Evolutionary conservation across 495 filamentous ascomycete species (phyloP), one percentile per base, ranked within the genome.

Genomic region (Penicillium mononematosum): DNA sequence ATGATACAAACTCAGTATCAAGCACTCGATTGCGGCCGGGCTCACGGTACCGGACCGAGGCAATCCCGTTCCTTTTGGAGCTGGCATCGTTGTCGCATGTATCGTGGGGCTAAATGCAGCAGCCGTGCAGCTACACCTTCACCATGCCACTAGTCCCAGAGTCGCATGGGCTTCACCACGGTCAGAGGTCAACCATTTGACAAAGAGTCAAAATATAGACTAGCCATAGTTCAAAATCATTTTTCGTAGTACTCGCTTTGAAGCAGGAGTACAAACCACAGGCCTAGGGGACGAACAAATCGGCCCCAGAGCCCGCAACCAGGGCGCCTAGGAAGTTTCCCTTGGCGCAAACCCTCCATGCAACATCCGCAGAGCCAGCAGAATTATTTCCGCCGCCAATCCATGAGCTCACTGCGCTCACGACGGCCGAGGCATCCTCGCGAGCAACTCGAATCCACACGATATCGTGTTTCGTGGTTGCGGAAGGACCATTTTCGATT

Each of bases 361-460:
- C 80, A 11, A 84, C 74, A 54, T 63, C 71, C 2, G 63, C 64
- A 27, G 61, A 65, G 19, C 68, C 62, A n/a, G 60, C 62, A 17
- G 70, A 69, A 50, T 73, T 78, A 22, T 65, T 70, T 22, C 59
- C 65, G 16, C 73, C 74, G 27, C 79, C 82, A 56, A 79, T 75
- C 73, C 83, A 84, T 31, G 86, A 87, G 48, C 83, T 83, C 59
- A 88, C 71, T 11, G 88, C 88, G 4, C 84, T 85, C 5, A 89
- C 75, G 14, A 93, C 84, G 5, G 80, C 86, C 0, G 66, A 72
- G 7, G 82, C 76, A 64, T 97, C 90, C 52, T 82, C 79, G 42
- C 82, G 67, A 0, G 92, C 89, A 1, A 96, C 73, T 17, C 93
- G 82, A 31, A 96, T 74, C 89, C 90, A 96, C 32, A 81, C 80